Base-by-base conservation (phyloP, 768 basidiomycete genomes). In the Russula lepida region DNA sequence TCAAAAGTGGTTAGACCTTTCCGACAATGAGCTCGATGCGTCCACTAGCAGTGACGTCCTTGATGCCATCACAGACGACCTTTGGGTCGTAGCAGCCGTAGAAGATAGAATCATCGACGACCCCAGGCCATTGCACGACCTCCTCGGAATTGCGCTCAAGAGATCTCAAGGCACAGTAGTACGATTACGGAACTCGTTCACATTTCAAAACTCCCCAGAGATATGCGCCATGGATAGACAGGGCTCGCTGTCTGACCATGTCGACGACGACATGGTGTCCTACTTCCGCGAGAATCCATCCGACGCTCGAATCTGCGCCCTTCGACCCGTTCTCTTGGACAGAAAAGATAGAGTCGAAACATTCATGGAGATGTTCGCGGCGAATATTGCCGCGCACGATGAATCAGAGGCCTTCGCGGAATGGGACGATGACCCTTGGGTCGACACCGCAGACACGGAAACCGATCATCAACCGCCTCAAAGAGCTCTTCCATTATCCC, bases 381-480 rank as follows among this genome's bases (percentile, higher is more conserved):
- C 64, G 11, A 66, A 69, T 33, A 62, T 67, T 35, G 69, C 62
- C 4, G 52, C 63, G 33, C 67, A 62, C 3, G 37, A n/a, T 5
- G 68, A 69, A 33, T 71, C 76, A 13, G 77, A 78, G 12, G 46
- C 27, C 17, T 73, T 28, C 7, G 32, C 83, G 11, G 82, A 84
- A 55, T 89, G 86, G 88, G 82, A 84, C 66, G 88, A 86, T 66
- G 86, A 89, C 70, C 87, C 88, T 13, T 90, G 88, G 87, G 84
- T 77, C 39, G 85, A 89, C 49, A 72, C 76, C 0, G 69, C 68
- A 39, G 73, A 74, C 48, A 69, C 68, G 25, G 61, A 69, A 51
- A 33, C 67, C 35, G 28, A 62, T 17, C 60, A 70, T 6, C 49
- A 61, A 12, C 51, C 59, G 3, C 3, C 60, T 19, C 67, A 56